A percentile compares a stretch with the other conserved stretches of the same genome.
phyloP scores from a whole-genome alignment of 208 protist species.

The Leptomonas pyrrhocoris region DNA sequence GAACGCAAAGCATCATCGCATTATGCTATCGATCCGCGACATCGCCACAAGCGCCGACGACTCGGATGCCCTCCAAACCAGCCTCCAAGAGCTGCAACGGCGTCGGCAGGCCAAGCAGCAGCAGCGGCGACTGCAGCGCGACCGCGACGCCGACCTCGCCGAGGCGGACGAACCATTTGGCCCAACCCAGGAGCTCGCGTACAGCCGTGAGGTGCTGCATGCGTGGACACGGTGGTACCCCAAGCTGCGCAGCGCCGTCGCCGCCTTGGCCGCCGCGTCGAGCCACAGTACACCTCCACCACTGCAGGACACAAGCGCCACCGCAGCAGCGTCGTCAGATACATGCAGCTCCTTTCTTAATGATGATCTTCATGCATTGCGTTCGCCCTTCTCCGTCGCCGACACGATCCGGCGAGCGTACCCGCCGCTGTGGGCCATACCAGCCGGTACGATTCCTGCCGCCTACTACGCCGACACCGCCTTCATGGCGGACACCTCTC shows the following conservation, averaged over 20 bases:
- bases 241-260: constrained; percentile 18
- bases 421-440: constrained; percentile 51
- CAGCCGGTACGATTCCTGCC: constrained; percentile 38
- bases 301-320: too few species aligned
- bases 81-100: constrained; percentile 22
- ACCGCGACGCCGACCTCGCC: neutral
- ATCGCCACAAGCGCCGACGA: constrained; percentile 21
- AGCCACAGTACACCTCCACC: too few species aligned
- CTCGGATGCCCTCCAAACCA: constrained; percentile 24
- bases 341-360: too few species aligned
- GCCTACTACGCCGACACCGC: constrained; percentile 11
- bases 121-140: constrained; percentile 17
- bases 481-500: neutral
- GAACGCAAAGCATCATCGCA: too few species aligned
- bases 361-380: too few species aligned
- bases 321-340: too few species aligned
- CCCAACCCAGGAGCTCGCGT: constrained; percentile 21
- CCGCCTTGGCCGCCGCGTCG: neutral
- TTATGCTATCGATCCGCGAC: constrained; percentile 28
- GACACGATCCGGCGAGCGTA: constrained; percentile 8
- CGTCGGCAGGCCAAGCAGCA: constrained; percentile 24
- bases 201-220: constrained; percentile 30
- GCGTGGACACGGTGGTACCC: constrained; percentile 25
- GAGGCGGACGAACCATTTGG: constrained; percentile 8
- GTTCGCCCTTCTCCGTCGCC: constrained; percentile 21